phyloP scores from a whole-genome alignment of 257 asterid genomes.

The Nyctanthes arbortristis region DNA sequence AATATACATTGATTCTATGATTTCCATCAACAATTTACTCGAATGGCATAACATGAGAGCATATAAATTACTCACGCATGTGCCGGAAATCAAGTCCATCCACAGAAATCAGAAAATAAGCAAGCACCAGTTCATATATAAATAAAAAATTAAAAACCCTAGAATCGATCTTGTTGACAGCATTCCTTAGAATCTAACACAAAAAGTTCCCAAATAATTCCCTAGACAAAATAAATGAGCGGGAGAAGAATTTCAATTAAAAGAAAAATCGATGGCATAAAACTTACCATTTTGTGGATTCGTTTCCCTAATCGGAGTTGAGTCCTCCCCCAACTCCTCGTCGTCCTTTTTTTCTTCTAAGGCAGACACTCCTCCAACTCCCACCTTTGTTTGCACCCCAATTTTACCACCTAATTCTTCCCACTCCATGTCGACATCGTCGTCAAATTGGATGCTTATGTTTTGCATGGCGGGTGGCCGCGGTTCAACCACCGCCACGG shows the following conservation, averaged over 20 bases:
- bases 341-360: conserved; percentile 31
- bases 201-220: not conserved
- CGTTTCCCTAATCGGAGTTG: conserved; percentile 30
- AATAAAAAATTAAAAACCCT: not conserved
- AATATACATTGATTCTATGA: no score
- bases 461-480: not conserved
- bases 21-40: no score
- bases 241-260: not conserved
- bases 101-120: not conserved
- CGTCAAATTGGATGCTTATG: not conserved
- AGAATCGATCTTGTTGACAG: not conserved
- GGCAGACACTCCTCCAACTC: no score
- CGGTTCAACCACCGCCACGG: not conserved
- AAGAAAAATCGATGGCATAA: conserved; percentile 1
- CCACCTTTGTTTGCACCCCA: no score
- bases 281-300: conserved; percentile 43
- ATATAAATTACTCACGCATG: no score
- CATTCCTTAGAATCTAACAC: not conserved
- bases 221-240: not conserved
- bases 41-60: no score
- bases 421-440: not conserved
- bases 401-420: not conserved
- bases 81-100: not conserved
- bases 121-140: not conserved
- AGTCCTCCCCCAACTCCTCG: conserved; percentile 32